Conservation (phyloP, 1,284 basidiomycete species). For the Moesziomyces parantarcticus region DNA sequence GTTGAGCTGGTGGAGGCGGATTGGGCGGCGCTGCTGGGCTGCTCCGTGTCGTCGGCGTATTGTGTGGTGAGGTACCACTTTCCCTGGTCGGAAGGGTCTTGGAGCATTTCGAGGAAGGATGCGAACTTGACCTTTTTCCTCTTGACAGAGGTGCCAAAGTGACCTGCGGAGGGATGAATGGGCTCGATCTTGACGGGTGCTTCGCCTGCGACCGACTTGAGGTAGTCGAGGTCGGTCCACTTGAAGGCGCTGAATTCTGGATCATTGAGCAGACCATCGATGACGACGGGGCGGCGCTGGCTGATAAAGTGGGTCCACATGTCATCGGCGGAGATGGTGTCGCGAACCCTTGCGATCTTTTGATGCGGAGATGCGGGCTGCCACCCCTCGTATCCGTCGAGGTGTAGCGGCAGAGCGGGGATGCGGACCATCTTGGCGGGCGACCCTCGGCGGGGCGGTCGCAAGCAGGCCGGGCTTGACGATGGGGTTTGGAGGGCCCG, state of each 20-base stretch:
- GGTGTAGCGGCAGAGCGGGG: slow-evolving; percentile 28
- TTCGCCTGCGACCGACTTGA: slow-evolving; percentile 47
- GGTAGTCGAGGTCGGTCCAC: slow-evolving; percentile 60
- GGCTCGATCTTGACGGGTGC: slow-evolving; percentile 64
- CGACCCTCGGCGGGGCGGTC: not conserved
- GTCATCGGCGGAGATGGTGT: slow-evolving; percentile 33
- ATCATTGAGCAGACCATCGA: slow-evolving; percentile 57
- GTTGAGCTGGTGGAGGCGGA: slow-evolving; percentile 33
- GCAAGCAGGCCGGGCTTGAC: not conserved
- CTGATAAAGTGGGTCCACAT: slow-evolving; percentile 61
- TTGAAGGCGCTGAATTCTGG: slow-evolving; percentile 48
- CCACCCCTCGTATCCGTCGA: slow-evolving; percentile 43
- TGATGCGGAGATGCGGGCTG: slow-evolving; percentile 12
- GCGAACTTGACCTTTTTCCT: slow-evolving; percentile 46
- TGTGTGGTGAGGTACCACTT: slow-evolving; percentile 66
- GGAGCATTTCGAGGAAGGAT: slow-evolving; percentile 53
- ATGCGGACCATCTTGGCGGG: slow-evolving; percentile 22
- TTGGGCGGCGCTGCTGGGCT: slow-evolving; percentile 10
- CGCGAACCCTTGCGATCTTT: slow-evolving; percentile 20
- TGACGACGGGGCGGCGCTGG: slow-evolving; percentile 56
- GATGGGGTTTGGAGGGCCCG: not conserved
- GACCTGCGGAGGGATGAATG: slow-evolving; percentile 48
- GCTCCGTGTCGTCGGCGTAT: slow-evolving; percentile 50
- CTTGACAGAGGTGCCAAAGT: slow-evolving; percentile 60
- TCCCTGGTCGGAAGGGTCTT: slow-evolving; percentile 41